phyloP scores from a whole-genome alignment of 345 rosid genomes.

The Psidium guajava region DNA sequence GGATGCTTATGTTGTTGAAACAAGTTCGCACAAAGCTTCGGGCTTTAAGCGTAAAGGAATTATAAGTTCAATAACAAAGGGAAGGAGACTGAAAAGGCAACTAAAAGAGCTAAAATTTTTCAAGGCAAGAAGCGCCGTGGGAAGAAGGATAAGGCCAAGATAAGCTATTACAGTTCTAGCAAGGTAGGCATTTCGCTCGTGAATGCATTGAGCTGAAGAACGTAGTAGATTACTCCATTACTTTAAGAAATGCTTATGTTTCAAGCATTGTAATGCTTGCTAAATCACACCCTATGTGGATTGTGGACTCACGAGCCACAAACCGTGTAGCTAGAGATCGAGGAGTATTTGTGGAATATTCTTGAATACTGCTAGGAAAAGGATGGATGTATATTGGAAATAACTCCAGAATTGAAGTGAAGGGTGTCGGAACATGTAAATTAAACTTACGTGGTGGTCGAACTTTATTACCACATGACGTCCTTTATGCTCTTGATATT shows the following conservation, averaged over 20 bases:
- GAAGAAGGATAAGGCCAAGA: neutral
- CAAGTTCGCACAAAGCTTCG: too few relatives aligned
- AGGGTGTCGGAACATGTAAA: neutral
- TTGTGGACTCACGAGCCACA: neutral
- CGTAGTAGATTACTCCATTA: neutral
- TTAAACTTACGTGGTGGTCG: neutral
- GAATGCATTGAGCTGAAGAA: neutral
- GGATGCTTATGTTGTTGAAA: too few relatives aligned
- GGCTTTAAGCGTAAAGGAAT: too few relatives aligned
- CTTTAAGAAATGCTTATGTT: neutral
- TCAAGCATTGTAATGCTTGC: neutral
- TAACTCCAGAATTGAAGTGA: neutral
- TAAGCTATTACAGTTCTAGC: neutral
- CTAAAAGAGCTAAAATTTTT: too few relatives aligned
- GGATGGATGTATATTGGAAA: neutral
- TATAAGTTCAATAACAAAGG: too few relatives aligned
- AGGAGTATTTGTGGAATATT: neutral
- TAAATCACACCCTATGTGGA: neutral
- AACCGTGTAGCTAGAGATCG: neutral
- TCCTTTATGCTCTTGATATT: neutral
- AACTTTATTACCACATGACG: neutral
- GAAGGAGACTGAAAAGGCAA: too few relatives aligned
- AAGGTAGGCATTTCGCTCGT: neutral
- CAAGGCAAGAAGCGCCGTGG: too few relatives aligned
- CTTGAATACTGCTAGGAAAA: neutral